Evolutionary conservation across 2,329 filamentous ascomycete species (phyloP).

Genomic region (Sphaerulina vaccinii): DNA sequence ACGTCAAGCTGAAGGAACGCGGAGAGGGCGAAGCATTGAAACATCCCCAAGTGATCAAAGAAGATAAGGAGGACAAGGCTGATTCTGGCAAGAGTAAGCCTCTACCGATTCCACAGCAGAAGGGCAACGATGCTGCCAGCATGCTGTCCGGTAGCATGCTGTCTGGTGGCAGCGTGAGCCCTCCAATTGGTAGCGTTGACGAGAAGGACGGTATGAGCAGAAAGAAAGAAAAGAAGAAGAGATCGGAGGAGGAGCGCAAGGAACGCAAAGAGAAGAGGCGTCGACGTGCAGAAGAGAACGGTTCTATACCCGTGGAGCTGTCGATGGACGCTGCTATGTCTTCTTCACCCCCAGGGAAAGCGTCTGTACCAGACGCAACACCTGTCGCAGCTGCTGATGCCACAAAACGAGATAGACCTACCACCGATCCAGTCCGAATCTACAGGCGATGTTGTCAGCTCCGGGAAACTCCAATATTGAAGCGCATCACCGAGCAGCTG

Average conservation of each 20-base stretch:
- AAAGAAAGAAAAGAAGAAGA: constrained; percentile 96
- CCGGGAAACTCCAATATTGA: constrained; percentile 86
- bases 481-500: constrained; percentile 87
- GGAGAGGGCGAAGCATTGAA: constrained; percentile 75
- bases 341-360: constrained; percentile 24
- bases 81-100: constrained; percentile 36
- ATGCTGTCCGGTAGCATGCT: constrained; percentile 6
- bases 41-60: constrained; percentile 55
- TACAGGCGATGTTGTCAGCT: constrained; percentile 94
- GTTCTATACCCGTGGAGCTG: constrained; percentile 80
- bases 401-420: constrained; percentile 66
- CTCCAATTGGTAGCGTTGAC: constrained; percentile 26
- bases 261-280: constrained; percentile 88
- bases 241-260: constrained; percentile 87
- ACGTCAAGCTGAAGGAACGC: constrained; percentile 62
- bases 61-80: constrained; percentile 57
- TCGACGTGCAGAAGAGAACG: constrained; percentile 81
- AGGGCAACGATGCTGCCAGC: neutral
- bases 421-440: constrained; percentile 86
- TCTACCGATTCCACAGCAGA: constrained; percentile 16
- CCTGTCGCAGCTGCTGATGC: constrained; percentile 38
- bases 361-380: constrained; percentile 32
- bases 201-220: constrained; percentile 45
- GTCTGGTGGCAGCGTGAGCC: constrained; percentile 21
- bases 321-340: constrained; percentile 64